phyloP scores from a whole-genome alignment of 352 stramenopile species.

The Globisporangium spiculum region DNA sequence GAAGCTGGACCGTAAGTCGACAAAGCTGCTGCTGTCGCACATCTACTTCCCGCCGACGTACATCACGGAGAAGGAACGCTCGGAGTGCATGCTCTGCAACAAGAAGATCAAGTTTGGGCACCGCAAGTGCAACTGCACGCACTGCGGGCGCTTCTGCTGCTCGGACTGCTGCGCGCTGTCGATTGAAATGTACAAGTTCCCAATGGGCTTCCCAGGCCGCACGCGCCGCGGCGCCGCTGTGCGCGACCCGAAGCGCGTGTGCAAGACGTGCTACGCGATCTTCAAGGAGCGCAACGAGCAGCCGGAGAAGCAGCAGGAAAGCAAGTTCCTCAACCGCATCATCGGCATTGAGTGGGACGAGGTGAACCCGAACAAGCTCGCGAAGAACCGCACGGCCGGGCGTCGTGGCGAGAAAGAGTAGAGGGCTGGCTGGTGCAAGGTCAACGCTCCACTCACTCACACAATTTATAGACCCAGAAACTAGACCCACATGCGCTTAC shows the following conservation, averaged over 20 bases:
- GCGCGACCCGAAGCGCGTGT: slow-evolving; percentile 71
- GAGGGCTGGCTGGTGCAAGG: slow-evolving; percentile 4
- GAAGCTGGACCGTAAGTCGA: slow-evolving; percentile 71
- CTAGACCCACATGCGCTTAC: background rate
- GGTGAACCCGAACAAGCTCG: slow-evolving; percentile 86
- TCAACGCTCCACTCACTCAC: background rate
- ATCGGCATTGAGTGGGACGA: slow-evolving; percentile 89
- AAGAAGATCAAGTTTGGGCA: slow-evolving; percentile 88
- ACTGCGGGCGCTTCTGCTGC: slow-evolving; percentile 78
- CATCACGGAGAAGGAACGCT: slow-evolving; percentile 83
- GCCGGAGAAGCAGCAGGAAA: slow-evolving; percentile 58
- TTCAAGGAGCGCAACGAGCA: slow-evolving; percentile 81
- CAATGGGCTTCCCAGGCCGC: slow-evolving; percentile 79
- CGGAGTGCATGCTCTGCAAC: slow-evolving; percentile 80
- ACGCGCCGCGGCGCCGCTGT: slow-evolving; percentile 61
- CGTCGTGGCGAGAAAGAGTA: slow-evolving; percentile 61
- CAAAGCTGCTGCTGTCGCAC: slow-evolving; percentile 71
- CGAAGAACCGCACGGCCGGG: slow-evolving; percentile 35
- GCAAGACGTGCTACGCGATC: slow-evolving; percentile 84
- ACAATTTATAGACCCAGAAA: background rate
- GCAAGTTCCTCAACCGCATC: slow-evolving; percentile 70
- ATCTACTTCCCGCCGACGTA: slow-evolving; percentile 88
- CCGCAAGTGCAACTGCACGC: slow-evolving; percentile 85
- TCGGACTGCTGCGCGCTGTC: slow-evolving; percentile 60
- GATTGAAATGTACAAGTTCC: slow-evolving; percentile 79